phyloP scores from a whole-genome alignment of 805 yeast species.

The Candida maesae region DNA sequence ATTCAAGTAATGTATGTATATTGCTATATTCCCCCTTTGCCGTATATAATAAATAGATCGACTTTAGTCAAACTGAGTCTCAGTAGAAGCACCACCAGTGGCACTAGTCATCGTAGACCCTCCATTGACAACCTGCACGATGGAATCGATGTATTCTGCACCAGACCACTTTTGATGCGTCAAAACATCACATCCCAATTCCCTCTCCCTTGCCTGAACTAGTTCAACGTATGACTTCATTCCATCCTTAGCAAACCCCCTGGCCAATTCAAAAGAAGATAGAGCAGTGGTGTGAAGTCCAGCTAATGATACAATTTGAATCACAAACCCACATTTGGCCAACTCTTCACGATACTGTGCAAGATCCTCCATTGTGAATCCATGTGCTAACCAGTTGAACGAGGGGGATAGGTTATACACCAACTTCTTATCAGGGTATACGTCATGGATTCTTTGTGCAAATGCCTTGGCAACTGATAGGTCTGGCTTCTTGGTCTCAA shows the following conservation, averaged over 20 bases:
- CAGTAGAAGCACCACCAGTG: conserved; percentile 19
- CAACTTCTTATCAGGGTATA: conserved; percentile 49
- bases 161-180: conserved; percentile 66
- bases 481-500: conserved; percentile 59
- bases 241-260: conserved; percentile 46
- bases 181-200: conserved; percentile 44
- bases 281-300: conserved; percentile 54
- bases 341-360: conserved; percentile 48
- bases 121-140: conserved; percentile 17
- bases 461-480: conserved; percentile 42
- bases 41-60: background rate
- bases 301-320: conserved; percentile 58
- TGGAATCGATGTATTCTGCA: conserved; percentile 45
- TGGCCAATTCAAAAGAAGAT: conserved; percentile 47
- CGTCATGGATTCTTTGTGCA: conserved; percentile 42
- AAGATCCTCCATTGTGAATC: conserved; percentile 44
- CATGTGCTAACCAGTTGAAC: conserved; percentile 58
- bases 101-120: conserved; percentile 16
- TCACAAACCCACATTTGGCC: conserved; percentile 52
- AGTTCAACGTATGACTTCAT: conserved; percentile 56
- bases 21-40: no score
- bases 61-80: conserved; percentile 3
- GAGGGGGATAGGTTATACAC: conserved; percentile 61
- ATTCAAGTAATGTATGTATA: no score
- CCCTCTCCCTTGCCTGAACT: conserved; percentile 46